Evolutionary conservation across 129 eudicot genomes (phyloP), one percentile per base, ranked within the genome.

Genomic region (Glebionis coronaria): DNA sequence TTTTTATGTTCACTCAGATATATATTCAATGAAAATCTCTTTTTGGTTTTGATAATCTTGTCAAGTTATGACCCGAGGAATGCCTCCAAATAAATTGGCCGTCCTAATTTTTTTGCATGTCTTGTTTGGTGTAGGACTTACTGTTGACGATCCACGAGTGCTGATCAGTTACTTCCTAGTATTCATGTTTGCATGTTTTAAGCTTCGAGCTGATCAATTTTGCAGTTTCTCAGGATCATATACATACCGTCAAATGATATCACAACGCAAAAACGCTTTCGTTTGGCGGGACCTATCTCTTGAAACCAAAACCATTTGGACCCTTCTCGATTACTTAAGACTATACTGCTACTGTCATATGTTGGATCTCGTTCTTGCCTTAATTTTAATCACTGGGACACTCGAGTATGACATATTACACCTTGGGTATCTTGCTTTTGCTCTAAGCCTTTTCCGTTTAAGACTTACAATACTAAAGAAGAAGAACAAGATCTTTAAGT

Each of bases 261-360:
- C 97, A 52, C 97, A 90, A 76, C 90, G 93, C 25, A 89, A 84
- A 40, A 86, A 89, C 53, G 84, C 91, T 28, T 90, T 88, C 74
- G 97, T 94, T 77, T 94, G 99, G 99, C 80, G 87, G 74, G 97
- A 94, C 74, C 90, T 94, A 14, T 89, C 99, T 28, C 83, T 94
- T 64, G 99, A 94, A 76, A 94, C 99, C 82, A 94, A 94, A 80
- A 79, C 93, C 82, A 89, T 89, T 85, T 94, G 99, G 99, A 94
- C 99, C 55, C 72, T 86, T 75, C 83, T 94, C 19, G 99, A 94
- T 73, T 94, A 94, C 71, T 68, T 94, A 73, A 87, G 93, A 81
- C 85, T 94, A 56, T 94, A 94, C 81, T 94, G 99, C 79, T 94
- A 94, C 75, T 94, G 99, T 42, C 99, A 94, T 83, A 84, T 94